Base-by-base conservation (phyloP, 352 stramenopile genomes). In the Phytophthora aleatoria region DNA sequence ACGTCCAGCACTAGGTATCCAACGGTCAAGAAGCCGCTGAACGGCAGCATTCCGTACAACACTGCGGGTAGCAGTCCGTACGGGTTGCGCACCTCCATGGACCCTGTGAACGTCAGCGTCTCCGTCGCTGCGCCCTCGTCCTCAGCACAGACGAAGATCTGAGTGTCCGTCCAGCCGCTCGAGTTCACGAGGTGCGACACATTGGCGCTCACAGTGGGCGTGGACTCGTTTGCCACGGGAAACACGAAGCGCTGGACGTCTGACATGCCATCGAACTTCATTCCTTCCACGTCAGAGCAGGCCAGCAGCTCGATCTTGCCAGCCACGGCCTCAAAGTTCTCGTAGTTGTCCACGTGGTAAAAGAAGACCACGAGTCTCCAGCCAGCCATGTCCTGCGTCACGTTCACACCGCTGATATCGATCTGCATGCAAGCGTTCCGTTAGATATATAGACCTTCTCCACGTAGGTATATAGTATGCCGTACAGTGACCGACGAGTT, bases 31-130 rank as follows among this genome's bases (percentile, higher is more conserved):
- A 94, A 73, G 3, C 56, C 86, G 38, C 87, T 94, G 65, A 96
- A 96, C 4, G 89, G 89, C 38, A 95, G 66, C 78, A 96, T 88
- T 0, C 89, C 89, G 20, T 95, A 95, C 50, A 95, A 76, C 42
- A 91, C 83, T 0, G 85, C 89, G 0, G 89, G 89, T 24, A 96
- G 61, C 26, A 90, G 52, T 1, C 89, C 89, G 49, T 95, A 95
- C 36, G 87, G 85, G 52, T 96, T 96, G 27, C 76, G 78, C 47
- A 96, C 78, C 54, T 90, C 82, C 79, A 95, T 83, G 8, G 70
- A 81, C 3, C 89, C 89, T 28, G 56, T 33, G 57, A 94, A 96
- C 26, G 68, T 63, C 54, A 94, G 64, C 35, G 77, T 73, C 51
- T 90, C 77, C 3, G 73, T 73, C 3, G 66, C 49, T 16, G 73